Evolutionary conservation across 306 rosid genomes (phyloP).

Genomic region (Rubus idaeus): DNA sequence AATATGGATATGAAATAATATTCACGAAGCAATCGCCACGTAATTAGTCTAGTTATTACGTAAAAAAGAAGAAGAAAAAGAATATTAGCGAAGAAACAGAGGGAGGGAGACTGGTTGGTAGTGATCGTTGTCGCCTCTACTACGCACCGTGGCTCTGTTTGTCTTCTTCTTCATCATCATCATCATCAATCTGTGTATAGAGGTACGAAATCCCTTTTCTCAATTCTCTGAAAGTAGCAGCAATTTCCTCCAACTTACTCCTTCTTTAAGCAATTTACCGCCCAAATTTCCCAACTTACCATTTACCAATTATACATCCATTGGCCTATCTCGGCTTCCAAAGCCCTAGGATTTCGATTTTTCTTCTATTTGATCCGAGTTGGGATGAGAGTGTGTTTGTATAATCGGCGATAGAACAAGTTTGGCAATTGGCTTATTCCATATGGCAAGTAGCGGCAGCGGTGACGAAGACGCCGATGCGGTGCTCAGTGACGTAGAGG

Average conservation of each 20-base stretch:
- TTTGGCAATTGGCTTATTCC: background rate
- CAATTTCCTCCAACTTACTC: no score
- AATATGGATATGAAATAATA: no score
- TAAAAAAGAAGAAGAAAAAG: background rate
- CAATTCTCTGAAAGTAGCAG: background rate
- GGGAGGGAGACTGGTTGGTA: conserved; percentile 31
- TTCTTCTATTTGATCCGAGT: conserved; percentile 7
- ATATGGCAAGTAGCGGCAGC: conserved; percentile 63
- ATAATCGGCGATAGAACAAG: conserved; percentile 27
- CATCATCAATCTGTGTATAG: conserved; percentile 4
- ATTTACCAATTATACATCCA: background rate
- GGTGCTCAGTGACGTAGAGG: conserved; percentile 93
- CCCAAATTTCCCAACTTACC: background rate
- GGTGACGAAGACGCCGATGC: conserved; percentile 71
- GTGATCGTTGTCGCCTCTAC: conserved; percentile 18
- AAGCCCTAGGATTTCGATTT: conserved; percentile 28
- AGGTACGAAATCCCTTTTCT: conserved; percentile 25
- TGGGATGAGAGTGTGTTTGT: conserved; percentile 21
- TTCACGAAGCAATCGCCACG: background rate
- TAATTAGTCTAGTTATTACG: background rate
- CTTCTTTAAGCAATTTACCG: background rate
- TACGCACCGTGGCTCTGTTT: conserved; percentile 15
- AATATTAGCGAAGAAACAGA: background rate
- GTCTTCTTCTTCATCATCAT: background rate
- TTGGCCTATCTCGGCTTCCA: background rate